Evolutionary conservation across 225 moss, liverwort and hornwort genomes (phyloP).

Genomic region (Rhytidiadelphus loreus): DNA sequence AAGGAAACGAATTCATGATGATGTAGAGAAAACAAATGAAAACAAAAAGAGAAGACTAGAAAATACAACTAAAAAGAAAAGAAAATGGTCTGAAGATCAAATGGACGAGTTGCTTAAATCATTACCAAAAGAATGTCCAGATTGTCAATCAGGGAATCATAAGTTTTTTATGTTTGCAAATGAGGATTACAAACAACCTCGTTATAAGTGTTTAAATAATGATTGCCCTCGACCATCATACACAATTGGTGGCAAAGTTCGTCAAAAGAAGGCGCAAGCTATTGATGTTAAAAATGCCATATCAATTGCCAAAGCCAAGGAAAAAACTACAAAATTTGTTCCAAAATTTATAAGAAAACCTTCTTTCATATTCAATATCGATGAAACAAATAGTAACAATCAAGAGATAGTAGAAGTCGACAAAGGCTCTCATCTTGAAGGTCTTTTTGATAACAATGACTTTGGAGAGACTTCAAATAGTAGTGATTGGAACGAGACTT

Average conservation of each 20-base stretch:
- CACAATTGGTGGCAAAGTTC: background rate
- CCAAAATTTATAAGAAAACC: no score
- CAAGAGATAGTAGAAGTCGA: background rate
- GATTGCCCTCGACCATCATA: background rate
- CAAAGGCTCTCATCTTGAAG: fast-evolving
- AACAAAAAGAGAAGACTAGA: background rate
- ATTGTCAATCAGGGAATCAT: background rate
- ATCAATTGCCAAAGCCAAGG: background rate
- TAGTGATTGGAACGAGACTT: no score
- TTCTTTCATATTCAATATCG: background rate
- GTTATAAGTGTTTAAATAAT: background rate
- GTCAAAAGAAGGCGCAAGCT: background rate
- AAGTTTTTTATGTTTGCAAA: background rate
- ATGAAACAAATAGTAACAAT: no score
- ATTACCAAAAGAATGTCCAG: background rate
- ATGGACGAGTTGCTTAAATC: background rate
- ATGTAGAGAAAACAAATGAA: no score
- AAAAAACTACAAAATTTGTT: background rate
- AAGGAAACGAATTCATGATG: background rate
- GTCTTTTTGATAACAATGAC: no score
- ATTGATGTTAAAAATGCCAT: background rate
- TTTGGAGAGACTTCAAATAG: no score
- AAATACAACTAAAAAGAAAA: fast-evolving
- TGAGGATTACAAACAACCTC: background rate
- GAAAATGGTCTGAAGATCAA: background rate